A percentile compares a stretch with the other conserved stretches of the same genome.
These are phyloP conservation scores for Diospyros lotus DNA, from an alignment of 148 eudicot species.

Conservation along the genomic window DNA sequence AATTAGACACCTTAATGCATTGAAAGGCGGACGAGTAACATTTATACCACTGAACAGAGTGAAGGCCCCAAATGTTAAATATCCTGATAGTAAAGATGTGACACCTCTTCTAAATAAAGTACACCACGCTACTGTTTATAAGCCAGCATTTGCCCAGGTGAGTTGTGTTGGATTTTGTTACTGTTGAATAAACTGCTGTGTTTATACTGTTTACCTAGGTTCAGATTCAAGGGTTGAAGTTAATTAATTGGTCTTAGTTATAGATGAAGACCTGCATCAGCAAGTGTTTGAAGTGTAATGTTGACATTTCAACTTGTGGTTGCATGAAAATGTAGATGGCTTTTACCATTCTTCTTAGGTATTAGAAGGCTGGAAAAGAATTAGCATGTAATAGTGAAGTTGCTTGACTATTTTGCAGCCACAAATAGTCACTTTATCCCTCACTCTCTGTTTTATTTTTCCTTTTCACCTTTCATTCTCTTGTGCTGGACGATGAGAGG, in stretches of 20 bases:
- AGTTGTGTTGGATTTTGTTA: not conserved
- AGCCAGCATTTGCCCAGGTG: slow-evolving; percentile 81
- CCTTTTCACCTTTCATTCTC: no score
- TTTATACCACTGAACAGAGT: slow-evolving; percentile 98
- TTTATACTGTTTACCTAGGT: no score
- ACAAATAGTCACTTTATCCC: not conserved
- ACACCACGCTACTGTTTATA: slow-evolving; percentile 37
- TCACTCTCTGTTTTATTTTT: not conserved
- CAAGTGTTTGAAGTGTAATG: no score
- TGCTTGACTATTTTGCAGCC: not conserved
- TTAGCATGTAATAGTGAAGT: not conserved
- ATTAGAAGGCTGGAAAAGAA: not conserved
- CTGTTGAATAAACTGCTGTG: no score
- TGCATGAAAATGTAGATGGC: not conserved
- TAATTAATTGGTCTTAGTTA: no score
- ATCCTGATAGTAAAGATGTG: slow-evolving; percentile 78
- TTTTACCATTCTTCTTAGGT: not conserved
- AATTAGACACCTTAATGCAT: slow-evolving; percentile 68
- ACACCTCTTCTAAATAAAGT: slow-evolving; percentile 76
- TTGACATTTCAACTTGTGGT: no score
- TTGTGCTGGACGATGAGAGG: no score
- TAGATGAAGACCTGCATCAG: no score
- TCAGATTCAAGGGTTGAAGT: no score
- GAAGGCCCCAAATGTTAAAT: slow-evolving; percentile 61
- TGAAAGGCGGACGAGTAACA: slow-evolving; percentile 89